phyloP scores from a whole-genome alignment of 2,329 filamentous ascomycete genomes.

The Karstenula rhodostoma region DNA sequence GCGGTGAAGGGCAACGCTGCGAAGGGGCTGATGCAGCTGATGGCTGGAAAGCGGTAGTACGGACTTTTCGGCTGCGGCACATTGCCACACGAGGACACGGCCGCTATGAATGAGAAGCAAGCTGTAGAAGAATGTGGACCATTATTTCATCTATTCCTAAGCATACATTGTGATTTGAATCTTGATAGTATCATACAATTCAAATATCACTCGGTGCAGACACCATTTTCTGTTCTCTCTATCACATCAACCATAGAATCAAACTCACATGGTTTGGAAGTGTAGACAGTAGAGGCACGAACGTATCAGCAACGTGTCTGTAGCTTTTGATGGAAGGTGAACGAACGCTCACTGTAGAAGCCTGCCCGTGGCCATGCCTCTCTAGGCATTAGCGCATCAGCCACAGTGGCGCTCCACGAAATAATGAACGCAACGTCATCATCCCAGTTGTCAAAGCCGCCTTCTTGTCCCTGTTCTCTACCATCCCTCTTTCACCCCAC shows the following conservation, averaged over 20 bases:
- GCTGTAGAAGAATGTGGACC: background rate
- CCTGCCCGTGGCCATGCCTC: background rate
- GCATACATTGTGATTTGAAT: background rate
- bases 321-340: background rate
- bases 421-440: slow-evolving; percentile 19
- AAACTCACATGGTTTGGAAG: background rate
- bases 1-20: slow-evolving; percentile 60
- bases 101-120: background rate
- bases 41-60: slow-evolving; percentile 35
- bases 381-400: slow-evolving; percentile 1
- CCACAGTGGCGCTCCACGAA: slow-evolving; percentile 13
- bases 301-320: background rate
- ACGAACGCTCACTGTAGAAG: background rate
- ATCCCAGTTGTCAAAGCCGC: background rate
- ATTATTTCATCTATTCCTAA: background rate
- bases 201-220: background rate
- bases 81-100: background rate
- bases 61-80: background rate
- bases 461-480: background rate
- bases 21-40: slow-evolving; percentile 62
- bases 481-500: background rate
- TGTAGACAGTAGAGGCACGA: background rate
- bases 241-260: background rate
- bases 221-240: no score
- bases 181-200: background rate